phyloP scores from a whole-genome alignment of 257 asterid genomes.

The Nicotiana paniculata region DNA sequence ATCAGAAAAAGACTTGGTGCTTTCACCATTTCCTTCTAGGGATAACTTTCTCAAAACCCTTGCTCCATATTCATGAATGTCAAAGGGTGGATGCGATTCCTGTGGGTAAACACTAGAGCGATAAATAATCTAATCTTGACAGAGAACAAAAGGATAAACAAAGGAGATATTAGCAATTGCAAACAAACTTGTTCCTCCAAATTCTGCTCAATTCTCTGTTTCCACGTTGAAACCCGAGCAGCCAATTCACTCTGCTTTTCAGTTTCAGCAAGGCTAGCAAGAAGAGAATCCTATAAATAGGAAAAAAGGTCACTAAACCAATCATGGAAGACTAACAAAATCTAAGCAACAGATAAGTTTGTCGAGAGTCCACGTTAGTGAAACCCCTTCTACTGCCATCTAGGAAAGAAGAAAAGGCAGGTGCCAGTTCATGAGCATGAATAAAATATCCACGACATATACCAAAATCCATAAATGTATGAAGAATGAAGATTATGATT shows the following conservation, averaged over 20 bases:
- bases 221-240: constrained; percentile 82
- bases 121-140: constrained; percentile 3
- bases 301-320: background rate
- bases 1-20: constrained; percentile 51
- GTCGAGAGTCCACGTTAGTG: background rate
- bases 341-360: background rate
- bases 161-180: constrained; percentile 2
- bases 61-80: constrained; percentile 82
- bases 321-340: background rate
- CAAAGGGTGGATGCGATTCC: constrained; percentile 87
- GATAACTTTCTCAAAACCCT: constrained; percentile 58
- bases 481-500: background rate
- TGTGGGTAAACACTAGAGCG: constrained; percentile 21
- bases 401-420: background rate
- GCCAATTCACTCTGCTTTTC: constrained; percentile 85
- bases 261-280: constrained; percentile 69
- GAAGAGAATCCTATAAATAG: constrained; percentile 68
- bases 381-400: background rate
- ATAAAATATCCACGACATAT: background rate
- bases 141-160: background rate
- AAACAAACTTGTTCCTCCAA: constrained; percentile 72
- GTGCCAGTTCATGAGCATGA: background rate
- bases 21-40: constrained; percentile 26
- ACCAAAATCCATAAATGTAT: background rate
- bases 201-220: constrained; percentile 80